Base-by-base conservation (phyloP, 225 moss, liverwort and hornwort genomes). In the Marchantia polymorpha region DNA sequence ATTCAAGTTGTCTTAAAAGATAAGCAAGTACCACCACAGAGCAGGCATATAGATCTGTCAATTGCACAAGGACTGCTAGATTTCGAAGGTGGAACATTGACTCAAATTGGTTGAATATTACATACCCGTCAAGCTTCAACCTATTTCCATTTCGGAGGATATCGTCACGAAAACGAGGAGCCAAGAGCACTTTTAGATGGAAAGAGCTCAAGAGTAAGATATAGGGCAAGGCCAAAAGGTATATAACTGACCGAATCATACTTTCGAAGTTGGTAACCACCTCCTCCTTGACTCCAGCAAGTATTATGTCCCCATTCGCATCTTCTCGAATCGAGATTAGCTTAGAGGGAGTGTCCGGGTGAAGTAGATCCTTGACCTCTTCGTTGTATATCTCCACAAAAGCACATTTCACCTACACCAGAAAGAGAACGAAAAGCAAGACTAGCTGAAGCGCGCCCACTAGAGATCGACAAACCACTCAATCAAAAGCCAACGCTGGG, bases 221-320 rank as follows among this genome's bases (percentile, higher is more conserved):
- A 22, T n/a, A 22, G 61, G 61, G 14, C 48, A 26, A 49, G 31
- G 7, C 15, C 20, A 48, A 10, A 49, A 31, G 70, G 53, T 50
- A 66, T 52, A 73, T 77, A 73, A 65, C 78, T 4, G 73, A 96
- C 96, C 89, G 87, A 84, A 91, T 92, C 96, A 96, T 96, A 81
- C 87, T 90, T 75, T 94, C 94, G 84, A 94, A 96, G 86, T 89
- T 90, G 78, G 96, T 94, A 81, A 96, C 96, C 58, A 96, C 88
- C 86, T 96, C 96, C 85, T 96, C 94, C 84, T 91, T 96, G 49
- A 96, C 94, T 76, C 96, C 96, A 82, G 96, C 96, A 76, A 96
- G 87, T 48, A 96, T 74, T 56, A 96, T 96, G 66, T 91, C 90
- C 53, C 96, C 96, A 79, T 92, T 91, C 73, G 91, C 96, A 85